Evolutionary conservation across 2,329 filamentous ascomycete genomes (phyloP), one percentile per base, ranked within the genome.

Genomic region (Pseudophaeomoniella oleicola): DNA sequence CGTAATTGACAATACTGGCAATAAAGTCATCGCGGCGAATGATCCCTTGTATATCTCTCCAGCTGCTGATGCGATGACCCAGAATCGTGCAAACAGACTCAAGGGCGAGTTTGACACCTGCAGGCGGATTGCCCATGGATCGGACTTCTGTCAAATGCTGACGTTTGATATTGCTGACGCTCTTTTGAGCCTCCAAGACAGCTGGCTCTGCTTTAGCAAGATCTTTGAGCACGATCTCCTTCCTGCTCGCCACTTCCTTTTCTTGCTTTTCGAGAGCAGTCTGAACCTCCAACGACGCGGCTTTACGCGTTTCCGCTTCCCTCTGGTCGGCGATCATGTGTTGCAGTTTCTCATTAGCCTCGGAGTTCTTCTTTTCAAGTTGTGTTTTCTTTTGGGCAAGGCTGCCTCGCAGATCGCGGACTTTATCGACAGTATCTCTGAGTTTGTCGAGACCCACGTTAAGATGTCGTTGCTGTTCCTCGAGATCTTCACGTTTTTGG

Each of bases 391-490:
- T 98, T 59, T 92, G 79, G 2, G 87, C 87, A 39, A 99, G 70
- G 58, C 86, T 94, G 47, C 75, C 78, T 50, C 88, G 79, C 41
- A 98, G 69, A 57, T 96, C 88, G 42, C 84, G 78, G 38, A 99
- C 90, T 64, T 98, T 96, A 59, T 94, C 86, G 15, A 96, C 87
- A 2, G 90, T 98, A 60, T 96, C 90, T 47, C 84, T 75, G 17
- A 99, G 69, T 59, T 99, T 99, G 64, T 98, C 90, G 2, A 99
- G 72, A 69, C 90, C 92, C 39, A 96, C 87, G 51, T 98, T 98
- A 43, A 99, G 69, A 71, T 99, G 90, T 18, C 90, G 81, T 55
- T 99, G 90, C 58, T 99, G 90, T 56, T 99, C 90, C 58, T 99
- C 90, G 1, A 99, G 72, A 53, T 98, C 90, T 57, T 96, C 90